phyloP scores from a whole-genome alignment of 1,284 basidiomycete genomes.

The Wallemia mellicola region DNA sequence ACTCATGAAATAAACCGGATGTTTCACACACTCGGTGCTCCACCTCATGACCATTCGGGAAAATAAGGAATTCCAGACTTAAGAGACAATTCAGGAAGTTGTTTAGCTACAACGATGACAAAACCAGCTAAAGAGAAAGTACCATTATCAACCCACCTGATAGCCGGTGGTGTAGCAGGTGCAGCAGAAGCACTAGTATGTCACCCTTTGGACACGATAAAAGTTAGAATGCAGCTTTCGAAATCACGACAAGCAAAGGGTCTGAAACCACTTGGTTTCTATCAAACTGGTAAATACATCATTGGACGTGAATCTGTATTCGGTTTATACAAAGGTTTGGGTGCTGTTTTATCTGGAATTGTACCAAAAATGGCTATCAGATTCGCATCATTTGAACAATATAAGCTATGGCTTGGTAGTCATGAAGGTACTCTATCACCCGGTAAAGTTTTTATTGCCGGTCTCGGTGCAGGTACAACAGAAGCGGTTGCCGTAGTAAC shows the following conservation, averaged over 20 bases:
- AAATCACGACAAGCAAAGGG: constrained; percentile 42
- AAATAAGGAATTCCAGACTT: background rate
- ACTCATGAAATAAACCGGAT: too few relatives aligned
- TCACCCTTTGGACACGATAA: constrained; percentile 82
- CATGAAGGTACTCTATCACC: constrained; percentile 50
- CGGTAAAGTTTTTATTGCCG: constrained; percentile 52
- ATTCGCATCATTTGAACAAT: constrained; percentile 88
- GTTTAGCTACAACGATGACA: background rate
- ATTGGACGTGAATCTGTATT: constrained; percentile 71
- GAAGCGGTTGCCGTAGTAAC: constrained; percentile 85
- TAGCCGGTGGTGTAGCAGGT: background rate
- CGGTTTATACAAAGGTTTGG: constrained; percentile 91
- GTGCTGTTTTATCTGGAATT: constrained; percentile 87
- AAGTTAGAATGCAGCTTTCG: constrained; percentile 92
- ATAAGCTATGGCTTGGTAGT: constrained; percentile 46
- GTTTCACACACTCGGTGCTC: background rate
- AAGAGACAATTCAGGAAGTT: background rate
- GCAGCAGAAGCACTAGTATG: constrained; percentile 24
- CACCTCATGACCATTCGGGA: background rate
- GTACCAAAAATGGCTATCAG: constrained; percentile 99
- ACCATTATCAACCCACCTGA: background rate
- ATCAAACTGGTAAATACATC: constrained; percentile 73
- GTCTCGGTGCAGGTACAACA: constrained; percentile 72
- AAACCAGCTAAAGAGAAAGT: background rate
- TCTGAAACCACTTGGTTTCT: constrained; percentile 67